Evolutionary conservation across 2,329 filamentous ascomycete species (phyloP), one percentile per base, ranked within the genome.

Genomic region (Penicillium hesseltinei): DNA sequence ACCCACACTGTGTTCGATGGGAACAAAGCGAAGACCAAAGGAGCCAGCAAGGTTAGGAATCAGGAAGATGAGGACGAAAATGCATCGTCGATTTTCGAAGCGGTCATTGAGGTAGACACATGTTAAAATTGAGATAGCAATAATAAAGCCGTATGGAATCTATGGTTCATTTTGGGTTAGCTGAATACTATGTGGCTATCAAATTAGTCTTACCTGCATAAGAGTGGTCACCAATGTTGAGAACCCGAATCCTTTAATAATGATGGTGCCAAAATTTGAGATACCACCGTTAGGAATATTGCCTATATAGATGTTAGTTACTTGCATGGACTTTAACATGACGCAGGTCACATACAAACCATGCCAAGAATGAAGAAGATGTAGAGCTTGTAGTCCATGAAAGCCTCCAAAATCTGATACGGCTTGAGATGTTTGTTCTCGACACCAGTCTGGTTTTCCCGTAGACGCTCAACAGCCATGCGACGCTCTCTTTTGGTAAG

Each of bases 191-290:
- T n/a, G 5, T 13, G 1, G 6, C 3, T 2, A 25, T 23, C 11
- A 23, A n/a, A 8, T 29, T 2, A 11, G 8, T 46, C 58, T 15
- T 62, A 76, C 73, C 67, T 81, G 79, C 71, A 84, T 75, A 2
- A 85, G 71, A 0, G 81, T 82, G 4, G 83, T 84, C 1, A 78
- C 77, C 7, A 83, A 73, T 0, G 81, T 80, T 2, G 74, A 76
- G 62, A 84, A 85, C 7, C 84, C 83, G 31, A 86, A 80, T 0
- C 82, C 82, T 55, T 83, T 69, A 62, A 86, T 85, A 49, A 86
- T 83, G 48, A 85, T 74, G 0, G 82, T 84, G 50, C 81, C 82
- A 61, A 85, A 86, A 56, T 83, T 85, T 0, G 77, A 78, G 48
- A 85, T 82, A 15, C 83, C 83, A 4, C 83, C 83, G 54, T 86